A percentile compares a stretch with the other conserved stretches of the same genome.
These are phyloP conservation scores for Aphanomyces cochlioides DNA, from an alignment of 352 stramenopile species.

Conservation along the genomic window DNA sequence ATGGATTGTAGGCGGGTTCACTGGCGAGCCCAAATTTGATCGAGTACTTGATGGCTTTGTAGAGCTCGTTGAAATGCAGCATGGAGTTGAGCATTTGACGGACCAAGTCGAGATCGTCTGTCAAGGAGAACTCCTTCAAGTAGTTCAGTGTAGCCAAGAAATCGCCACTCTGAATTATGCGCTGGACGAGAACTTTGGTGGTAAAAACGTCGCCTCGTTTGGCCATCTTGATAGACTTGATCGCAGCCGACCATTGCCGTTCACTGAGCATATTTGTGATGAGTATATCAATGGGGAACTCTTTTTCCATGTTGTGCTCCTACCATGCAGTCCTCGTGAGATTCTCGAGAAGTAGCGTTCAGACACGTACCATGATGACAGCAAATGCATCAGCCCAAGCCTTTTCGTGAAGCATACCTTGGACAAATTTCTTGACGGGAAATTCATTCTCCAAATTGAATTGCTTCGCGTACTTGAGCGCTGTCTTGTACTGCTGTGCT, in stretches of 20 bases:
- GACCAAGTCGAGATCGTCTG: slow-evolving; percentile 47
- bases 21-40: slow-evolving; percentile 67
- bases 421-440: slow-evolving; percentile 53
- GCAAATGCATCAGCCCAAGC: slow-evolving; percentile 69
- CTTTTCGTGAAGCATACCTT: slow-evolving; percentile 62
- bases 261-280: slow-evolving; percentile 63
- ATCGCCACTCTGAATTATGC: slow-evolving; percentile 43
- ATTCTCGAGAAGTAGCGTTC: background rate
- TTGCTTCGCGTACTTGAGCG: slow-evolving; percentile 77
- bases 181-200: slow-evolving; percentile 12
- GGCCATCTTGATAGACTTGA: slow-evolving; percentile 68
- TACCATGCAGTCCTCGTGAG: background rate
- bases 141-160: slow-evolving; percentile 66
- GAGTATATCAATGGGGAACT: slow-evolving; percentile 65
- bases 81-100: slow-evolving; percentile 60
- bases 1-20: slow-evolving; percentile 45
- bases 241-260: slow-evolving; percentile 57
- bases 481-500: slow-evolving; percentile 60
- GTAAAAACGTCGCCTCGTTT: slow-evolving; percentile 19
- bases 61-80: slow-evolving; percentile 66
- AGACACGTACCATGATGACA: slow-evolving; percentile 48
- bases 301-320: slow-evolving; percentile 62
- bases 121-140: slow-evolving; percentile 75
- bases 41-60: slow-evolving; percentile 87
- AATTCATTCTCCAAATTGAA: slow-evolving; percentile 75